Conservation (phyloP, 768 basidiomycete genomes). For the Asterophora parasitica region DNA sequence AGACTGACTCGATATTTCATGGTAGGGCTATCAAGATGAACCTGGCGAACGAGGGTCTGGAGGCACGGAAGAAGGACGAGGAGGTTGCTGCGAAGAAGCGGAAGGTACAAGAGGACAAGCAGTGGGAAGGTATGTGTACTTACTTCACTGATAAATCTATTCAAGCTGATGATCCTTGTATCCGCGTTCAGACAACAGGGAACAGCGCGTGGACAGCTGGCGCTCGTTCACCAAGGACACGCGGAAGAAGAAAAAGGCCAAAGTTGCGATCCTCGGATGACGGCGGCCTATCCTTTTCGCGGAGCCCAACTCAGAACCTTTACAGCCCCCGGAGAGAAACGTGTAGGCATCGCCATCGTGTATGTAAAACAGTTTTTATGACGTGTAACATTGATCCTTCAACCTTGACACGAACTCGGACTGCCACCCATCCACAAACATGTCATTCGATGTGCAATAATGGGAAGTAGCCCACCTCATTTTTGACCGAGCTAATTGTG, state of each 20-base stretch:
- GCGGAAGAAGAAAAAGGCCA: conserved; percentile 84
- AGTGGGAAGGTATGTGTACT: conserved; percentile 72
- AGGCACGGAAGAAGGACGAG: conserved; percentile 91
- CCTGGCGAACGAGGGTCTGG: conserved; percentile 85
- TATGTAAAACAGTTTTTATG: conserved; percentile 19
- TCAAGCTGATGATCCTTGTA: neutral
- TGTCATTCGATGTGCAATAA: too few relatives aligned
- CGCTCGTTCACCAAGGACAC: conserved; percentile 59
- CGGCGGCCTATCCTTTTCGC: conserved; percentile 2
- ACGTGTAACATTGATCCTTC: conserved; percentile 14
- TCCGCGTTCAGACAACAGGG: conserved; percentile 52
- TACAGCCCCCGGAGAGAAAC: neutral
- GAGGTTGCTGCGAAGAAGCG: conserved; percentile 73
- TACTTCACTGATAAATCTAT: neutral
- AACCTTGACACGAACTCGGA: conserved; percentile 7
- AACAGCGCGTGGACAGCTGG: conserved; percentile 84
- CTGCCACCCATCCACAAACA: neutral
- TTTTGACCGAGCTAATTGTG: too few relatives aligned
- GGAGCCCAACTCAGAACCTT: conserved; percentile 1
- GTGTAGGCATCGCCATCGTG: conserved; percentile 8
- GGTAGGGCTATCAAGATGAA: conserved; percentile 83
- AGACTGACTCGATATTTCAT: too few relatives aligned
- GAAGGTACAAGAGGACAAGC: conserved; percentile 83
- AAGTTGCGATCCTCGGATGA: conserved; percentile 63
- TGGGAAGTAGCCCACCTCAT: too few relatives aligned